Conservation (phyloP, 225 moss, liverwort and hornwort genomes). For the Physcomitrium patens region DNA sequence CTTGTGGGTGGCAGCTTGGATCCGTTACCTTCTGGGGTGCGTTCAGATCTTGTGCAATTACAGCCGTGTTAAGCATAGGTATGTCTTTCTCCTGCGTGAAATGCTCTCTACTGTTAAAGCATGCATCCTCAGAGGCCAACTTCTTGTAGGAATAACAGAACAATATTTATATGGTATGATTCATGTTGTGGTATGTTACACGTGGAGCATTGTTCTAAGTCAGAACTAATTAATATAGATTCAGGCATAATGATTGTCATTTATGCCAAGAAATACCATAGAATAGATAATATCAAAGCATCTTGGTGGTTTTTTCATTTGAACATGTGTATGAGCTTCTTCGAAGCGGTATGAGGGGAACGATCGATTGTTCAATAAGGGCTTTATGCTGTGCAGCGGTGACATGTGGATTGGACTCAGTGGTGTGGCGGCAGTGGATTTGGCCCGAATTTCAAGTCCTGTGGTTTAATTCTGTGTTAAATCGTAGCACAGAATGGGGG, state of each 20-base stretch:
- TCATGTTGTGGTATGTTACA: neutral
- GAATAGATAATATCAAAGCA: constrained; percentile 6
- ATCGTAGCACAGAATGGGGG: constrained; percentile 99
- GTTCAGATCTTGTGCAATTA: constrained; percentile 65
- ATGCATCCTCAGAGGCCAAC: constrained; percentile 1
- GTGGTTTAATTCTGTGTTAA: constrained; percentile 59
- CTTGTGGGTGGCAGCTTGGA: constrained; percentile 61
- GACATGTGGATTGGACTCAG: constrained; percentile 79
- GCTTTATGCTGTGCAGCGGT: constrained; percentile 59
- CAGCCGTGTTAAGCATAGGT: constrained; percentile 78
- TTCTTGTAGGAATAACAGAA: constrained; percentile 5
- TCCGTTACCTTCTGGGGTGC: constrained; percentile 74
- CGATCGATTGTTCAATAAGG: constrained; percentile 16
- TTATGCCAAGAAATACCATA: constrained; percentile 11
- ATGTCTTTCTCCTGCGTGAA: constrained; percentile 25
- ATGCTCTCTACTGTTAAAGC: constrained; percentile 19
- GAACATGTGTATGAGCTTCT: constrained; percentile 11
- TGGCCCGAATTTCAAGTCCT: constrained; percentile 55
- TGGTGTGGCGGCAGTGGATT: constrained; percentile 81
- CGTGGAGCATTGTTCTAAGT: constrained; percentile 2
- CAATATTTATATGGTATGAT: constrained; percentile 14
- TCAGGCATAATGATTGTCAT: neutral
- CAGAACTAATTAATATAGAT: neutral
- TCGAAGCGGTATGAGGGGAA: neutral
- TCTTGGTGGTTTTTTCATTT: constrained; percentile 7